Evolutionary conservation across 352 stramenopile genomes (phyloP).

Genomic region (Globisporangium yorkense): DNA sequence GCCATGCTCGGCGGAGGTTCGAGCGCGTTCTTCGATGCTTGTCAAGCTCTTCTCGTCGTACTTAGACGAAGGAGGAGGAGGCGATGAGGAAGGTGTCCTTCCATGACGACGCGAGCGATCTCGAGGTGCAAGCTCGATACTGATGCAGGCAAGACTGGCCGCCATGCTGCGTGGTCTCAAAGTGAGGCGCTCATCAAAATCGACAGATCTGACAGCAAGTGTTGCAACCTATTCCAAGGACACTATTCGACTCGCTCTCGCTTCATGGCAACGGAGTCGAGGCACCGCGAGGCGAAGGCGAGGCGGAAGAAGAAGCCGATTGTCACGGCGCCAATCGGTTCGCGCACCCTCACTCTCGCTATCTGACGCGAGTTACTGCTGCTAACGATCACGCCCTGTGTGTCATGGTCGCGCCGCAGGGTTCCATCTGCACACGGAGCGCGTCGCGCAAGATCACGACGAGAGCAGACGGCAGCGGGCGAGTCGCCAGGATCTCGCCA

Average conservation of each 20-base stretch:
- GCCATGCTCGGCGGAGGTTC: background rate
- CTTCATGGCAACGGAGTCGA: background rate
- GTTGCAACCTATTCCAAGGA: constrained; percentile 8
- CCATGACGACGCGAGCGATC: no score
- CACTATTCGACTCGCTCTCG: background rate
- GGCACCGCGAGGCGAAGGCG: background rate
- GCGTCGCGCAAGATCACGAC: constrained; percentile 4
- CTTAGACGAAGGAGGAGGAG: background rate
- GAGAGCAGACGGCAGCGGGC: constrained; percentile 13
- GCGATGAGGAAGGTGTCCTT: background rate
- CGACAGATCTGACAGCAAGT: no score
- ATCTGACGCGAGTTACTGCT: background rate
- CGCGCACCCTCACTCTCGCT: background rate
- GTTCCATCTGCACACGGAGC: constrained; percentile 5
- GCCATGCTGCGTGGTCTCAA: no score
- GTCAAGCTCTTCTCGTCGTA: background rate
- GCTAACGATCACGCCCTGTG: background rate
- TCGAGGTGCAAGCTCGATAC: no score
- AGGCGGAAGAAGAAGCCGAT: background rate
- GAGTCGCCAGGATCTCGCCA: constrained; percentile 20
- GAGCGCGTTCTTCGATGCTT: background rate
- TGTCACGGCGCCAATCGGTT: background rate
- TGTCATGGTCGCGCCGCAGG: background rate
- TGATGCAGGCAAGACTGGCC: no score
- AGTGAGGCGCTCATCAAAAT: no score